A percentile compares a stretch with the other conserved stretches of the same genome.
These are phyloP conservation scores for Artemisia annua DNA, from an alignment of 129 eudicot genomes.

Conservation along the genomic window DNA sequence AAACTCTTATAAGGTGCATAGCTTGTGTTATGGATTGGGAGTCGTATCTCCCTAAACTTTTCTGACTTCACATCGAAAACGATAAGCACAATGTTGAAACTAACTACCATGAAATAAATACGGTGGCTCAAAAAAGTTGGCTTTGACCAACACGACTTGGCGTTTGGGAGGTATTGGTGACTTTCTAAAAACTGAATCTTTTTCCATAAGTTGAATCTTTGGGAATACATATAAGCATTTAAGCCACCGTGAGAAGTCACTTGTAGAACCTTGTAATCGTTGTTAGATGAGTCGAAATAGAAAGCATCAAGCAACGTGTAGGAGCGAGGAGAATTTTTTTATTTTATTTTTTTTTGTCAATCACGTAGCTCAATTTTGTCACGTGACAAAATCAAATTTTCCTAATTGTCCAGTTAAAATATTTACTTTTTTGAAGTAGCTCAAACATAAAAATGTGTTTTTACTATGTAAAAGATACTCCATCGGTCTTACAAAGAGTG, in stretches of 20 bases:
- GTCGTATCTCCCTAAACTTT: neutral
- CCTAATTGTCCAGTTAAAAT: too few species aligned
- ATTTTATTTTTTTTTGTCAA: too few species aligned
- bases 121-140: neutral
- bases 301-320: too few species aligned
- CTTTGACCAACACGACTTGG: neutral
- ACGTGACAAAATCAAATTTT: too few species aligned
- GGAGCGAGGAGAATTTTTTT: too few species aligned
- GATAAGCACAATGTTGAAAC: neutral
- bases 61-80: neutral
- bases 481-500: too few species aligned
- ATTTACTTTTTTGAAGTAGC: too few species aligned
- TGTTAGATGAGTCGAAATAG: too few species aligned
- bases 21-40: neutral
- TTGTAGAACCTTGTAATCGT: neutral
- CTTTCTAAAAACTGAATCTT: neutral
- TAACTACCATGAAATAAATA: neutral
- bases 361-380: too few species aligned
- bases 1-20: neutral
- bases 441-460: too few species aligned
- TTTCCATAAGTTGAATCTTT: slow-evolving; percentile 8
- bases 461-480: too few species aligned
- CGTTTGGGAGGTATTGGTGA: neutral
- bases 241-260: neutral
- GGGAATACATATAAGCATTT: neutral